Evolutionary conservation across 768 basidiomycete species (phyloP).

Genomic region (Pleurotus citrinopileatus): DNA sequence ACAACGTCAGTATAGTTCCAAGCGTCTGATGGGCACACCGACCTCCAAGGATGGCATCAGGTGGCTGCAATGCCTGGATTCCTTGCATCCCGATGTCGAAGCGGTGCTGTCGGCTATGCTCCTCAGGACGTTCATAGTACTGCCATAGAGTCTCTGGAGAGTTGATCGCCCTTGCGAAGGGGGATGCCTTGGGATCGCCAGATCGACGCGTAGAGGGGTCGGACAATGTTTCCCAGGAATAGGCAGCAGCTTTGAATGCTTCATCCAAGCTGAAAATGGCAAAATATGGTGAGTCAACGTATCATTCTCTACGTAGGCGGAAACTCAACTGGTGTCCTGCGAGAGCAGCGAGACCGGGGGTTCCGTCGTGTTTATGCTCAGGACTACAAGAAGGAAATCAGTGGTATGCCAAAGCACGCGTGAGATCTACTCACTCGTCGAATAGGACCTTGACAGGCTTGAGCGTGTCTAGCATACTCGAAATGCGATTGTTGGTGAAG

Average conservation of each 20-base stretch:
- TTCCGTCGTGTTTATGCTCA: constrained; percentile 16
- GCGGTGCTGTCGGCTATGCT: constrained; percentile 15
- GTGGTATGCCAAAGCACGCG: not conserved
- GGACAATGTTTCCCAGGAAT: constrained; percentile 27
- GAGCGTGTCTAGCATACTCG: constrained; percentile 31
- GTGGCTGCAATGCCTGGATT: constrained; percentile 14
- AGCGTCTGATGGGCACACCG: not conserved
- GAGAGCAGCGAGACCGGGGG: constrained; percentile 22
- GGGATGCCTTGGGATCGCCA: constrained; percentile 20
- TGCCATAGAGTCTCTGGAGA: constrained; percentile 18
- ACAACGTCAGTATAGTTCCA: not conserved
- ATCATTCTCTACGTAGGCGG: too few relatives aligned
- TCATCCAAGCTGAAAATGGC: constrained; percentile 24
- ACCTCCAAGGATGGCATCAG: constrained; percentile 17
- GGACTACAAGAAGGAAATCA: constrained; percentile 5
- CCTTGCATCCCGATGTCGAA: constrained; percentile 24
- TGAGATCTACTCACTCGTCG: constrained; percentile 19
- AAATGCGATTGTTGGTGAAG: constrained; percentile 36
- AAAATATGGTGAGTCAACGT: too few relatives aligned
- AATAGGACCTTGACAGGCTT: constrained; percentile 24
- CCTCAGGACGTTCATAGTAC: constrained; percentile 14
- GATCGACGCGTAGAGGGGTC: constrained; percentile 23
- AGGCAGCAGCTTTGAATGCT: constrained; percentile 25
- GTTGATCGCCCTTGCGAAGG: constrained; percentile 22
- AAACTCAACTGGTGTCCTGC: constrained; percentile 21